Evolutionary conservation across 129 eudicot genomes (phyloP), one percentile per base, ranked within the genome.

Genomic region (Ambrosia trifida): DNA sequence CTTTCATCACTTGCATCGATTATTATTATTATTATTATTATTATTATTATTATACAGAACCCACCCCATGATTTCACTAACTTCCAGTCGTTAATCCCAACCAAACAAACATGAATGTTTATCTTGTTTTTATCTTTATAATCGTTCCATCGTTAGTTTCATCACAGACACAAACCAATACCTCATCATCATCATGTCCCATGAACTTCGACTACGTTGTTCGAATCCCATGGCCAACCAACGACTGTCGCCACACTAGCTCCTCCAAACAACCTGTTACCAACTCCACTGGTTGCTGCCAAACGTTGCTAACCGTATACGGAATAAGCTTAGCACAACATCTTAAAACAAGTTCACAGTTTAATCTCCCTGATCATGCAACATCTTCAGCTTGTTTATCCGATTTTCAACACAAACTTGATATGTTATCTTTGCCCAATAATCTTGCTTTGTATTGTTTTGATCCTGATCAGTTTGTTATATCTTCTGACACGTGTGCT

Each of bases 401-500:
- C 5, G 91, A 82, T 70, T 91, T 85, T 46, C 89, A 91, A 12
- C 36, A 62, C 1, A 81, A 80, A 32, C 85, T 92, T n/a, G 64
- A 49, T 16, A 50, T 86, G 2, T 68, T 89, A 0, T 68, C 81
- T 10, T 61, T 92, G 5, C 83, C 85, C 24, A 28, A 67, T 11
- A 67, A 89, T 60, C 62, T 92, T 18, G 79, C 89, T 2, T 81
- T 86, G 45, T 7, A 66, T 4, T 91, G 94, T 47, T 83, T 88
- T 63, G 85, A 84, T 61, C 98, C 98, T 57, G 4, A 12, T 16
- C 95, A 92, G 77, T 89, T 91, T 70, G 93, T 86, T 46, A 84
- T 79, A 16, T 40, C 88, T 54, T 70, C 87, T 9, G 78, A 75
- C 68, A 49, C 74, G 20, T 92, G 98, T 70, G 95, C 96, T 20